Conservation (phyloP, 192 early-diverging fungal species). For the Jimgerdemannia flammicorona region DNA sequence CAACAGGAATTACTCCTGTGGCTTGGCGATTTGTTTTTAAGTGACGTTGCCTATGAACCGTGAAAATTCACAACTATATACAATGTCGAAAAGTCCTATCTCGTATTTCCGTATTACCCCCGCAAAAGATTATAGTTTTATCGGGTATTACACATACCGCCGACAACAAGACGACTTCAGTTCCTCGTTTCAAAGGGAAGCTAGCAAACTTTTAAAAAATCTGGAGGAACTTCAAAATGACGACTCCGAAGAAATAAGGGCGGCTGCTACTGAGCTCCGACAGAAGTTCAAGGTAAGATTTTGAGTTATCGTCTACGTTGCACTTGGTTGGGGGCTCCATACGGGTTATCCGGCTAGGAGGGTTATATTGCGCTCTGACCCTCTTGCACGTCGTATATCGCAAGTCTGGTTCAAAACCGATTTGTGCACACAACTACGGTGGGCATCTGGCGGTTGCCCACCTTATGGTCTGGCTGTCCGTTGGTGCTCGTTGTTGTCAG, state of each 20-base stretch:
- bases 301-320: constrained; percentile 8
- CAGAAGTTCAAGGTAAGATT: constrained; percentile 11
- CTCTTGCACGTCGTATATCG: constrained; percentile 2
- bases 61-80: too few species aligned
- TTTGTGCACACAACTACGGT: constrained; percentile 19
- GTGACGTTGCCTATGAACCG: too few species aligned
- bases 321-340: constrained; percentile 4
- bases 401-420: not conserved
- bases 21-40: too few species aligned
- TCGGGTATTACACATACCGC: constrained; percentile 11
- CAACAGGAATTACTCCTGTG: too few species aligned
- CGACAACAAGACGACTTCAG: constrained; percentile 15
- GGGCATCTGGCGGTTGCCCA: constrained; percentile 12
- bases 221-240: constrained; percentile 11
- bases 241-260: constrained; percentile 15
- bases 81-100: too few species aligned
- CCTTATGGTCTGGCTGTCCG: constrained; percentile 10
- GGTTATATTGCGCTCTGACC: constrained; percentile 10
- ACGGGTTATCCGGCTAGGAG: constrained; percentile 5
- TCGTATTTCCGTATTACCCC: constrained; percentile 11
- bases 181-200: constrained; percentile 13
- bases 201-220: constrained; percentile 13
- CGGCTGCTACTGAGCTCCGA: constrained; percentile 3
- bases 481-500: not conserved
- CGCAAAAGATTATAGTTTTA: constrained; percentile 19